phyloP scores from a whole-genome alignment of 73 alveolate species.

The Blepharisma japonicum region DNA sequence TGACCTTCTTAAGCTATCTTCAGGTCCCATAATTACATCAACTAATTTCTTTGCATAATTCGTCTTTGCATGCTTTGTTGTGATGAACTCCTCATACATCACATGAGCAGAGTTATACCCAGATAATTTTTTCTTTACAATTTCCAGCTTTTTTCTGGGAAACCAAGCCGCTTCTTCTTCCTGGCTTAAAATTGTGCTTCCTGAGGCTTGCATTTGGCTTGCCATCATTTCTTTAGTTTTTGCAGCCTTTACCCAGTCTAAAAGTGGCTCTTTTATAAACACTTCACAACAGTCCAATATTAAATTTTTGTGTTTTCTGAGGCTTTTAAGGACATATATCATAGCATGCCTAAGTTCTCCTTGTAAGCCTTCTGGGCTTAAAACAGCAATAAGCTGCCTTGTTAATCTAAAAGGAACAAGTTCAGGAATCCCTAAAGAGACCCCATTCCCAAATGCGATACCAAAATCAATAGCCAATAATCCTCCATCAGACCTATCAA shows the following conservation, averaged over 20 bases:
- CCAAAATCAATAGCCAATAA: conserved; percentile 97
- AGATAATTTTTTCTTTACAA: conserved; percentile 60
- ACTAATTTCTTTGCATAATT: conserved; percentile 42
- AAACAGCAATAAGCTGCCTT: conserved; percentile 76
- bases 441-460: conserved; percentile 94
- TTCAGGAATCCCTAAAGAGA: conserved; percentile 91
- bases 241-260: conserved; percentile 92
- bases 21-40: conserved; percentile 58
- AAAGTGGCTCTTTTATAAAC: conserved; percentile 94
- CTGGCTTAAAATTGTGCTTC: conserved; percentile 19
- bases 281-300: conserved; percentile 96
- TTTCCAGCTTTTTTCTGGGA: conserved; percentile 67
- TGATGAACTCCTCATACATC: conserved; percentile 62
- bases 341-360: conserved; percentile 87
- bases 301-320: conserved; percentile 78
- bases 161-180: conserved; percentile 53
- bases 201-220: neutral
- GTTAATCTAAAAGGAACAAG: conserved; percentile 96
- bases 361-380: conserved; percentile 90
- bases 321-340: conserved; percentile 74
- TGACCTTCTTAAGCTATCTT: conserved; percentile 41
- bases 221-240: conserved; percentile 39
- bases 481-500: conserved; percentile 87
- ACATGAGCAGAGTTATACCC: conserved; percentile 68
- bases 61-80: conserved; percentile 48